These are phyloP conservation scores for Suhomyces guaymorum DNA, from an alignment of 1,139 yeast species.

Conservation along the genomic window DNA sequence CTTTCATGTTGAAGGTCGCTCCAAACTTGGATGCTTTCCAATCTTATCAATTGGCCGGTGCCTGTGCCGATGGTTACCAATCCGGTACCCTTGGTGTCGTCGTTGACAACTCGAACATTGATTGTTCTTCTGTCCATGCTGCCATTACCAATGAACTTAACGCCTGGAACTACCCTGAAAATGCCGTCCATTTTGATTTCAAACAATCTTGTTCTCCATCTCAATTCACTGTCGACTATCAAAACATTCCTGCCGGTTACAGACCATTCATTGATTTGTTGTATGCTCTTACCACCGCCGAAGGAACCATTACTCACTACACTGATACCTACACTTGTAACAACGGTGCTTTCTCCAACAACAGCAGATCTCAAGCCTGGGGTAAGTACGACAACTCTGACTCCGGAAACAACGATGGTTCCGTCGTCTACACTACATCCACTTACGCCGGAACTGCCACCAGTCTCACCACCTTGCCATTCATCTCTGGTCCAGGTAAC, in stretches of 20 bases:
- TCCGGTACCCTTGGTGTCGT: constrained; percentile 27
- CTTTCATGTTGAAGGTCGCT: constrained; percentile 5
- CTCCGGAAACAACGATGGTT: constrained; percentile 20
- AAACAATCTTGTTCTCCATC: constrained; percentile 20
- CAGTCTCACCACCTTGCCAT: constrained; percentile 17
- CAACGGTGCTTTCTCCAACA: not conserved
- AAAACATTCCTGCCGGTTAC: constrained; percentile 33
- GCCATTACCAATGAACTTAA: constrained; percentile 26
- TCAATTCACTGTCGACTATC: constrained; percentile 17
- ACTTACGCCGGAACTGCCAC: constrained; percentile 27
- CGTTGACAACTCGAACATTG: constrained; percentile 15
- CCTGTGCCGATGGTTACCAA: constrained; percentile 27
- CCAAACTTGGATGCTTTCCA: constrained; percentile 20
- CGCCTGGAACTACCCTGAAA: constrained; percentile 24
- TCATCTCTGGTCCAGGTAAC: constrained; percentile 11
- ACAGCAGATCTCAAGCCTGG: not conserved
- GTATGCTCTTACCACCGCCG: constrained; percentile 3
- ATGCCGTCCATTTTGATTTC: constrained; percentile 6
- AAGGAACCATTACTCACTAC: constrained; percentile 1
- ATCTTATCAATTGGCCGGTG: constrained; percentile 20
- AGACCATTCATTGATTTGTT: constrained; percentile 28
- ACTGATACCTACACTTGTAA: constrained; percentile 1
- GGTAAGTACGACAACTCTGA: constrained; percentile 13
- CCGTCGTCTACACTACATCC: constrained; percentile 18
- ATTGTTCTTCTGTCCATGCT: constrained; percentile 24